Conservation (phyloP, 2,329 filamentous ascomycete species). For the Bipolaris victoriae region DNA sequence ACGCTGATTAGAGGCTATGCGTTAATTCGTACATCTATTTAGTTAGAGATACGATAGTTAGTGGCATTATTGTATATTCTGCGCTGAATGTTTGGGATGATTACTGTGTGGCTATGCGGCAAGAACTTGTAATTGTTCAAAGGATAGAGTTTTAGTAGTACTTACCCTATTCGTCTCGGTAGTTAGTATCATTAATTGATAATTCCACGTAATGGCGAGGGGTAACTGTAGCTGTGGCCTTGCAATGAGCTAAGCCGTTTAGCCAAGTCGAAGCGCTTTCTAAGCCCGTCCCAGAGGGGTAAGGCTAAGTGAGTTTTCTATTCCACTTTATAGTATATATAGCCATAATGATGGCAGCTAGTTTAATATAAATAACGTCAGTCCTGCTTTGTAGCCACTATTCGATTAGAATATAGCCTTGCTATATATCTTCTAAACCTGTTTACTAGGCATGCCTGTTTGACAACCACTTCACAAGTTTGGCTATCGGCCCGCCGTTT, state of each 20-base stretch:
- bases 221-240: background rate
- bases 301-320: background rate
- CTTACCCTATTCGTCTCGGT: background rate
- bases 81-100: background rate
- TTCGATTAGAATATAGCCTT: background rate
- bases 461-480: constrained; percentile 21
- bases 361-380: background rate
- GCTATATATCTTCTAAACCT: background rate
- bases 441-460: constrained; percentile 10
- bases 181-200: background rate
- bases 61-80: background rate
- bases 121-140: background rate
- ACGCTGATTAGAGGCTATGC: background rate
- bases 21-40: background rate
- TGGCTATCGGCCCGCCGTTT: constrained; percentile 16
- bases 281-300: background rate
- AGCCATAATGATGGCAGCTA: background rate
- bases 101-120: background rate
- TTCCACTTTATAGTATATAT: background rate
- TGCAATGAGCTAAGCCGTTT: background rate
- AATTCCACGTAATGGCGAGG: background rate
- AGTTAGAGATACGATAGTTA: background rate
- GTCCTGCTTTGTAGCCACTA: background rate
- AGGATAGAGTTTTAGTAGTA: background rate
- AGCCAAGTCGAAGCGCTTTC: background rate